Evolutionary conservation across 2,329 filamentous ascomycete species (phyloP), one percentile per base, ranked within the genome.

Genomic region (Fusarium drepaniforme): DNA sequence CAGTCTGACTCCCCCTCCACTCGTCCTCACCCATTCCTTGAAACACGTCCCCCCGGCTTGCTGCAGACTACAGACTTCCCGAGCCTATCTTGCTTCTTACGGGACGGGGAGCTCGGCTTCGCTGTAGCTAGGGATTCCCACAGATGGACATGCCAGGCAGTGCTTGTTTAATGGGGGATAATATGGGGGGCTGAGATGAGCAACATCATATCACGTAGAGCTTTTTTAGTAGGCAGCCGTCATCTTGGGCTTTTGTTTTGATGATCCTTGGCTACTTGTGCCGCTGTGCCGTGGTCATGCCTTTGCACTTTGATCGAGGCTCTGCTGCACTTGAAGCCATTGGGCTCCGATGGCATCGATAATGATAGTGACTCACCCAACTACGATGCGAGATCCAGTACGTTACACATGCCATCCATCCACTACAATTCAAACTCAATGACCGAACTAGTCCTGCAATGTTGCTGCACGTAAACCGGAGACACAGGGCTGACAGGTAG

Each of bases 321-420:
- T 70, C 53, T 63, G 40, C 51, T 58, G 40, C 35, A 33, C 67
- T 62, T 18, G 23, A 46, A 18, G 30, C 35, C 42, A 62, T 62
- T 35, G 30, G 46, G 60, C 60, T 49, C 25, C 13, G 60, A 30
- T 25, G 11, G 28, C 37, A 25, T 25, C 44, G 53, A 73, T 38
- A n/a, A 35, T 64, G 59, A 73, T 56, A 68, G 66, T 75, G 73
- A 75, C 66, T 75, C 72, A 71, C 68, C 42, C 53, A 46, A 35
- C 40, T 70, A 28, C 49, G 37, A 40, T 70, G 37, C 49, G 28
- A 62, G 49, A 65, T 73, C 49, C 44, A 51, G 49, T 57, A 59
- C 66, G 64, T 66, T 60, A 56, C 42, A 64, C 61, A 53, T 44
- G 28, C 61, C 33, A 37, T n/a, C 61, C 33, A 35, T n/a, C 49